Evolutionary conservation across 1,284 basidiomycete species (phyloP).

Genomic region (Apiotrichum siamense): DNA sequence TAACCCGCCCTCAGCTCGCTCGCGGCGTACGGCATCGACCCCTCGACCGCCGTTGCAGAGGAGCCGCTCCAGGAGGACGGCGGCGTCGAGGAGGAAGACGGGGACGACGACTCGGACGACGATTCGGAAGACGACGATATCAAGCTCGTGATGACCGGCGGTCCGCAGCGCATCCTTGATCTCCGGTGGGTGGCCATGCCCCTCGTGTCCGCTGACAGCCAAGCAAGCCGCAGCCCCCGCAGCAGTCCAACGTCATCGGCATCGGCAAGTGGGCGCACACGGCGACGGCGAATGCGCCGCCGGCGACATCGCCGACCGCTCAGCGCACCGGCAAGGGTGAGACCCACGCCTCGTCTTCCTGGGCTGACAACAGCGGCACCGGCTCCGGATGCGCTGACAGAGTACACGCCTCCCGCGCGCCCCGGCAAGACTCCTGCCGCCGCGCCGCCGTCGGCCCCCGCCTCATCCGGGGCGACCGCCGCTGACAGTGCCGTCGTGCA

Average conservation of each 20-base stretch:
- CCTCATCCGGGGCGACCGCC: conserved; percentile 32
- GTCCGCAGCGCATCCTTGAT: conserved; percentile 22
- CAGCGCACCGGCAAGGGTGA: conserved; percentile 20
- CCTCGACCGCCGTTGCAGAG: conserved; percentile 26
- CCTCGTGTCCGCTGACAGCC: not conserved
- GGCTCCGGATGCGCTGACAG: conserved; percentile 69
- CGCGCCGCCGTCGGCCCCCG: conserved; percentile 9
- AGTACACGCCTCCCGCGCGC: conserved; percentile 79
- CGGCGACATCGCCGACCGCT: conserved; percentile 20
- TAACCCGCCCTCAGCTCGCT: conserved; percentile 26
- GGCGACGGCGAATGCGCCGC: conserved; percentile 26
- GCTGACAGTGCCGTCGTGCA: conserved; percentile 18
- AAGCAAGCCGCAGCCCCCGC: conserved; percentile 36
- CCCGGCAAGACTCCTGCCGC: conserved; percentile 47
- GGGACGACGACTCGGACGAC: conserved; percentile 36
- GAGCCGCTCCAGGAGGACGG: conserved; percentile 20
- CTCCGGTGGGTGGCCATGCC: conserved; percentile 24
- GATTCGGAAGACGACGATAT: conserved; percentile 47
- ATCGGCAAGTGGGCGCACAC: conserved; percentile 46
- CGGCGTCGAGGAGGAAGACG: conserved; percentile 38
- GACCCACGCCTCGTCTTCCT: not conserved
- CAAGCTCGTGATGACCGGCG: conserved; percentile 44
- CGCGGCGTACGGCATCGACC: conserved; percentile 43
- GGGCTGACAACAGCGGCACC: conserved; percentile 32
- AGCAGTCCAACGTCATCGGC: conserved; percentile 37